phyloP scores from a whole-genome alignment of 371 early-diverging fungal genomes.

The Coemansia sp. region DNA sequence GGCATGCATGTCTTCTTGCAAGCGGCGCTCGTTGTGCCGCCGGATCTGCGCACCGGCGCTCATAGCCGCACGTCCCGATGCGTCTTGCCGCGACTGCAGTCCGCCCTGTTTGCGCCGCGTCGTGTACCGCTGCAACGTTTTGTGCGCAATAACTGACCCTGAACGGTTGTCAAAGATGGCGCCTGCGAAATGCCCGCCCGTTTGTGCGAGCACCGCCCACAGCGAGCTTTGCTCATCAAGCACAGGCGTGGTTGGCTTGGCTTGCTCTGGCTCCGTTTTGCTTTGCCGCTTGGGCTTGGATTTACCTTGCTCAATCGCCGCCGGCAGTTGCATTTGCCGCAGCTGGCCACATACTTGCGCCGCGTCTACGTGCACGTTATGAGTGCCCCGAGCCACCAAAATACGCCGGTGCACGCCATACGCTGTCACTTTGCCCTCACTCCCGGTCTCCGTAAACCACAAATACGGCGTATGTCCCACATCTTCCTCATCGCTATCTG shows the following conservation, averaged over 20 bases:
- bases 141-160: constrained; percentile 68
- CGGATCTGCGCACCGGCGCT: constrained; percentile 91
- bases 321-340: constrained; percentile 24
- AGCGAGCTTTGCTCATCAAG: constrained; percentile 37
- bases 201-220: constrained; percentile 81
- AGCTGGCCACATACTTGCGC: constrained; percentile 15
- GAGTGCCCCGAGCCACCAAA: constrained; percentile 23
- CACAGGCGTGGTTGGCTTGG: not conserved
- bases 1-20: constrained; percentile 76
- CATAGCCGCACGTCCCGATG: constrained; percentile 76
- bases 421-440: not conserved
- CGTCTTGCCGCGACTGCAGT: constrained; percentile 79
- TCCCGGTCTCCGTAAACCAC: constrained; percentile 22
- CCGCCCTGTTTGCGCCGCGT: constrained; percentile 96
- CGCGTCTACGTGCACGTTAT: constrained; percentile 24
- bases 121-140: constrained; percentile 92
- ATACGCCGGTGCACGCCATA: constrained; percentile 43
- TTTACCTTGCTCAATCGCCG: constrained; percentile 13
- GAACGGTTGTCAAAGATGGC: constrained; percentile 74
- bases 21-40: constrained; percentile 80
- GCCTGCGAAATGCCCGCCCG: constrained; percentile 90
- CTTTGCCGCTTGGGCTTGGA: constrained; percentile 11
- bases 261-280: not conserved
- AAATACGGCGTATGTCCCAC: constrained; percentile 10
- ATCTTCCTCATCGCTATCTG: not conserved